A percentile compares a stretch with the other conserved stretches of the same genome.
Evolutionary conservation across 139 green algal genomes (phyloP).

Genomic region (Gonium pectorale): DNA sequence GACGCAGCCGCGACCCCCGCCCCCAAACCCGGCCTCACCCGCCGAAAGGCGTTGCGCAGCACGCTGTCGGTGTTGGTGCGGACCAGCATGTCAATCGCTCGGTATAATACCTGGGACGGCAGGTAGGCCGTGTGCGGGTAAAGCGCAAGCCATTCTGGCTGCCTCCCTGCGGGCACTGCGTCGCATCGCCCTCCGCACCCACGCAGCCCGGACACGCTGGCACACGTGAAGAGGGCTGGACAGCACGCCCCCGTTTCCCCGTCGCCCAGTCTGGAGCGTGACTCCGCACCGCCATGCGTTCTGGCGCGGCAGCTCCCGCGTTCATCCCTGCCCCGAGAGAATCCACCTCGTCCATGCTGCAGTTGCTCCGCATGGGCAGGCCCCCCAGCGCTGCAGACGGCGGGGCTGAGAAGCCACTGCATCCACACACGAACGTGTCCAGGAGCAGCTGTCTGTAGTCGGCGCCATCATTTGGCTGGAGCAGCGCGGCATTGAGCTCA

Average conservation of each 20-base stretch:
- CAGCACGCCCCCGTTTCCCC: too few relatives aligned
- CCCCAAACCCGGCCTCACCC: too few relatives aligned
- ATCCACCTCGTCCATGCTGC: slow-evolving; percentile 26
- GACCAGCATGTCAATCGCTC: slow-evolving; percentile 72
- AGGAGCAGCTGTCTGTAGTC: background rate
- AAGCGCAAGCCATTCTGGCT: background rate
- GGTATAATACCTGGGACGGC: slow-evolving; percentile 60
- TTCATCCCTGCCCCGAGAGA: too few relatives aligned
- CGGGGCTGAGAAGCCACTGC: too few relatives aligned
- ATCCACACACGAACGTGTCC: slow-evolving; percentile 9
- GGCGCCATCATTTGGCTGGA: background rate
- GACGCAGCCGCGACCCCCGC: too few relatives aligned
- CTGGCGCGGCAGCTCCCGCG: background rate
- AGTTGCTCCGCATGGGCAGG: background rate
- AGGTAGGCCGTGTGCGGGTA: background rate
- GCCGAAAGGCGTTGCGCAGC: slow-evolving; percentile 66
- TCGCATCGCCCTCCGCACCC: background rate
- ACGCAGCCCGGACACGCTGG: too few relatives aligned
- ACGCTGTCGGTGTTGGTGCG: slow-evolving; percentile 61
- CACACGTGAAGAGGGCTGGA: too few relatives aligned
- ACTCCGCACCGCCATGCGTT: background rate
- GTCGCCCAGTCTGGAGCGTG: too few relatives aligned
- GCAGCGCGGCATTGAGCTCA: background rate
- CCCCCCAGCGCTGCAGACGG: too few relatives aligned
- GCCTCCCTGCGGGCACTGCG: background rate